Evolutionary conservation across 495 filamentous ascomycete genomes (phyloP).

Genomic region (Podospora conica): DNA sequence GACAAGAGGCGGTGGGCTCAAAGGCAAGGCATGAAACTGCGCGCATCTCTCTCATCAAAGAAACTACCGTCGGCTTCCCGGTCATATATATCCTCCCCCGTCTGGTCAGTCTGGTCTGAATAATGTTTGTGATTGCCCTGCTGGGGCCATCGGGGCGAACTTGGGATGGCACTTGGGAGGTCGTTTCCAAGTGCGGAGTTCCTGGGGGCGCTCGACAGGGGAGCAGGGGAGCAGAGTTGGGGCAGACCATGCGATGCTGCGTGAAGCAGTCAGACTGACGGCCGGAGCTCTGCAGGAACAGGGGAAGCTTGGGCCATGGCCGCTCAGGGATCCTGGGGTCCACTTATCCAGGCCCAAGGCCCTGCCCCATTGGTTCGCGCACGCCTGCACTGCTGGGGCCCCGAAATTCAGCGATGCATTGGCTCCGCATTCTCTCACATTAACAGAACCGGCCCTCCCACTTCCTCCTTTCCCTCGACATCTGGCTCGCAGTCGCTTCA

Average conservation of each 20-base stretch:
- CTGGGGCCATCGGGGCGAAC: background rate
- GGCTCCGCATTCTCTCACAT: conserved; percentile 28
- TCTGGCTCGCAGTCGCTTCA: conserved; percentile 20
- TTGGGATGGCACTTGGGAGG: background rate
- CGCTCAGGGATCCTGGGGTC: conserved; percentile 20
- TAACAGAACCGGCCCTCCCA: conserved; percentile 30
- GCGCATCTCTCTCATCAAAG: background rate
- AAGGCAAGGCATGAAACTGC: background rate
- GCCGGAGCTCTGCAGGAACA: conserved; percentile 1
- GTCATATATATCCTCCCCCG: background rate
- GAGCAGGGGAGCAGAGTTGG: background rate
- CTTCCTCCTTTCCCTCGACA: conserved; percentile 26
- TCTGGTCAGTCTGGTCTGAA: no score
- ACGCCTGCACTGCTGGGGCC: conserved; percentile 14
- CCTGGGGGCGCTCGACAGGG: background rate
- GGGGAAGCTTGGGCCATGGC: conserved; percentile 13
- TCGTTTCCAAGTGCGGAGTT: background rate
- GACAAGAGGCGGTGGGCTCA: background rate
- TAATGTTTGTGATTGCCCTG: background rate
- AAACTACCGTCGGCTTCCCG: background rate
- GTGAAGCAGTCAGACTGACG: background rate
- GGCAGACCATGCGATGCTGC: background rate
- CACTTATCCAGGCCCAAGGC: conserved; percentile 15
- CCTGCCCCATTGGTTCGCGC: conserved; percentile 14
- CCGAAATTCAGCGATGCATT: conserved; percentile 24